phyloP scores from a whole-genome alignment of 2,329 filamentous ascomycete genomes.

The Fusarium pininemorale region DNA sequence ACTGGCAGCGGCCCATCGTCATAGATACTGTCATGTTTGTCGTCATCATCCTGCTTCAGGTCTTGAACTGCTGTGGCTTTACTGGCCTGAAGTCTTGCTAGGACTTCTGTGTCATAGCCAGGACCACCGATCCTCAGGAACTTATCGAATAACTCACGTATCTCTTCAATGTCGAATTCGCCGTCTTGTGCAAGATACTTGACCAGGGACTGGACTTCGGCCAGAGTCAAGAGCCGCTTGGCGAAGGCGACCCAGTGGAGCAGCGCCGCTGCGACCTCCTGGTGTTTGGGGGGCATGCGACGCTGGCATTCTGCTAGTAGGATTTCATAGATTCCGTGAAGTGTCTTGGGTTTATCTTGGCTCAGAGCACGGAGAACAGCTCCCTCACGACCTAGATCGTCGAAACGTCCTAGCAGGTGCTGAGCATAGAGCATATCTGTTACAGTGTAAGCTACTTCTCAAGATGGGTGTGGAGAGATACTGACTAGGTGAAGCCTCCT shows the following conservation, averaged over 20 bases:
- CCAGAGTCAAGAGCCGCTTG: conserved; percentile 30
- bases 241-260: conserved; percentile 45
- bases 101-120: conserved; percentile 33
- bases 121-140: conserved; percentile 42
- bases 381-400: conserved; percentile 46
- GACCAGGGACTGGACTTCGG: conserved; percentile 37
- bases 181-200: conserved; percentile 23
- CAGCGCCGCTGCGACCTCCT: conserved; percentile 30
- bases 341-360: conserved; percentile 33
- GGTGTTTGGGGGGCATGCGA: conserved; percentile 22
- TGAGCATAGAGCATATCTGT: conserved; percentile 50
- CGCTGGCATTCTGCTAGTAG: conserved; percentile 41
- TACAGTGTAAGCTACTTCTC: not conserved
- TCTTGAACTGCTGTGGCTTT: conserved; percentile 23
- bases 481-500: conserved; percentile 46
- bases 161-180: conserved; percentile 41
- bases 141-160: conserved; percentile 38
- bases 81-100: conserved; percentile 1
- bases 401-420: conserved; percentile 46
- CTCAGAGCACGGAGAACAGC: conserved; percentile 44
- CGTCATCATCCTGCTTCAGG: conserved; percentile 23
- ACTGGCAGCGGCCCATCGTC: conserved; percentile 41
- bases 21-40: conserved; percentile 30
- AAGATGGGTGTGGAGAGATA: rapidly evolving
- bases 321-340: conserved; percentile 42